Evolutionary conservation across 2,329 filamentous ascomycete genomes (phyloP), one percentile per base, ranked within the genome.

Genomic region (Talaromyces sp.): DNA sequence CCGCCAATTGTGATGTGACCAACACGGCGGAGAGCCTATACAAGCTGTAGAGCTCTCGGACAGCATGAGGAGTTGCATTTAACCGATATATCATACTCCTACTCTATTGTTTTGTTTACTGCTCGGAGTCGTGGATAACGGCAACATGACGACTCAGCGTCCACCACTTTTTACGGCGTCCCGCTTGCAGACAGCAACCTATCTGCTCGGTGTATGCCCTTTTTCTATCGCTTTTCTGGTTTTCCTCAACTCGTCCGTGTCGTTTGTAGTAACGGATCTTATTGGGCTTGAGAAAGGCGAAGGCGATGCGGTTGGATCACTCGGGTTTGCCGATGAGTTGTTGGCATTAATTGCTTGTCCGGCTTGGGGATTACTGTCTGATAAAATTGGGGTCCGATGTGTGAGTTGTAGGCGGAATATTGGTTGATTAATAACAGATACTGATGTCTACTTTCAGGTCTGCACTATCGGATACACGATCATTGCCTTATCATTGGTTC

Each of bases 391-490:
- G 19, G 77, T 83, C 61, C 78, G 81, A 65, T 75, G 77, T 74
- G 81, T 83, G 72, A 74, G 79, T 68, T 51, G 17, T 6, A 17
- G n/a, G 5, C 31, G 4, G 8, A 2, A 34, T 34, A 34, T 34
- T 51, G 15, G 13, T 47, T 1, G 40, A 22, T 5, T 38, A 11
- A 3, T 22, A 6, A 40, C 5, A 40, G 6, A 11, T n/a, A 29
- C 58, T 67, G 38, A 65, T 17, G 15, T 22, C 2, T 29, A 8
- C 19, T 19, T 49, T 3, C 13, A 82, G 81, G 80, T 83, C 29
- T 81, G 79, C 69, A 90, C 93, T 27, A 78, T 90, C 45, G 95
- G 95, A 7, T 99, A 97, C 75, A 78, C 85, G 27, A 86, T 97
- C 70, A 90, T 98, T 63, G 93, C 90, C 0, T 68, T 93, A 13